Evolutionary conservation across 164 flowering plant genomes (phyloP).

Genomic region (Vitis rotundifolia): DNA sequence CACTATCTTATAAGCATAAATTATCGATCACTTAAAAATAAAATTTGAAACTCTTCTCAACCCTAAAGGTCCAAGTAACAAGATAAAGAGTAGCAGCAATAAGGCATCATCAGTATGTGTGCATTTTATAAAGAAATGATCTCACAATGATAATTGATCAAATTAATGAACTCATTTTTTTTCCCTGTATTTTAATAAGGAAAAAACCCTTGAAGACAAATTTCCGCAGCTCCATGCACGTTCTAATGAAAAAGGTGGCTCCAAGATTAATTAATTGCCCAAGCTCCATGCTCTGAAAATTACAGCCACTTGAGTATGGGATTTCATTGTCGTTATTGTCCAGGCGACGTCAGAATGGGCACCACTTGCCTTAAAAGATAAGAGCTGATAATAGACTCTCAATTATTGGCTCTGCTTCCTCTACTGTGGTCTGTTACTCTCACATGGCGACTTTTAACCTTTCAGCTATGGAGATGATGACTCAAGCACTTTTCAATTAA

Average conservation of each 20-base stretch:
- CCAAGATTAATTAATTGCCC: constrained; percentile 71
- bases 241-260: constrained; percentile 68
- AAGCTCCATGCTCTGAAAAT: constrained; percentile 69
- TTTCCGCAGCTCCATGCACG: constrained; percentile 91
- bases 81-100: constrained; percentile 87
- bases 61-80: constrained; percentile 73
- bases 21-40: too few species aligned
- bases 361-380: constrained; percentile 80
- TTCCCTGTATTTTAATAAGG: constrained; percentile 77
- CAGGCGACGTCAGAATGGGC: constrained; percentile 91
- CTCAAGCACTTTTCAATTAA: too few species aligned
- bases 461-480: too few species aligned
- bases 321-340: constrained; percentile 85
- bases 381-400: constrained; percentile 54
- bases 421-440: constrained; percentile 56
- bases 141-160: constrained; percentile 40
- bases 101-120: constrained; percentile 86
- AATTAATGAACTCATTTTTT: constrained; percentile 64
- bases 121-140: constrained; percentile 2
- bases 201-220: constrained; percentile 84
- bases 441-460: constrained; percentile 82
- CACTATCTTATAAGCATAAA: too few species aligned
- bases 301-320: constrained; percentile 86
- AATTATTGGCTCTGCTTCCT: constrained; percentile 77
- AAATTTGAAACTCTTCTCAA: too few species aligned